Evolutionary conservation across 2,329 filamentous ascomycete species (phyloP).

Genomic region (Eurotiales sp.): DNA sequence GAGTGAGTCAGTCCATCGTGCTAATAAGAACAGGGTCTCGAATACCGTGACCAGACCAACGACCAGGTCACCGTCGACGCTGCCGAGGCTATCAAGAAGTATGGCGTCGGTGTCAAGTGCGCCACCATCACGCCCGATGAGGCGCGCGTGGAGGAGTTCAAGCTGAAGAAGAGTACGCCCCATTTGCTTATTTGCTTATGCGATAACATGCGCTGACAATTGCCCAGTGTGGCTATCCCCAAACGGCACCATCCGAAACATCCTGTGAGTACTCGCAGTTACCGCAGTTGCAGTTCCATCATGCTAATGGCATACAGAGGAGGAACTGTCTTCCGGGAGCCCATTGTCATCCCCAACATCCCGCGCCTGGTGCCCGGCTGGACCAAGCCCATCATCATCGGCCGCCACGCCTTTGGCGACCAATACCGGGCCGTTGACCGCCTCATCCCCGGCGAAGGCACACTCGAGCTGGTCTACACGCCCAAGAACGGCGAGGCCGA

Average conservation of each 20-base stretch:
- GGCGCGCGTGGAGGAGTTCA: slow-evolving; percentile 93
- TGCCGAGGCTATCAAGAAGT: slow-evolving; percentile 97
- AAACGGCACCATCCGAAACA: slow-evolving; percentile 78
- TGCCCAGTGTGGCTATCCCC: slow-evolving; percentile 89
- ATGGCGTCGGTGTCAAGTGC: slow-evolving; percentile 98
- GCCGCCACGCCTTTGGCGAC: slow-evolving; percentile 96
- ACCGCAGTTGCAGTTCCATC: too few species aligned
- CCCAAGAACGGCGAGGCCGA: slow-evolving; percentile 74
- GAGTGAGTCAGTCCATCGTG: background rate
- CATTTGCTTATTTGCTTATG: slow-evolving; percentile 14
- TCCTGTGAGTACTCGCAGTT: slow-evolving; percentile 47
- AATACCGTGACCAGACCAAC: slow-evolving; percentile 93
- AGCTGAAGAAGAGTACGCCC: slow-evolving; percentile 90
- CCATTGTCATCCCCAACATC: slow-evolving; percentile 91
- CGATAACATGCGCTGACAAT: slow-evolving; percentile 14
- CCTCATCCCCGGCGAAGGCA: slow-evolving; percentile 77
- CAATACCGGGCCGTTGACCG: slow-evolving; percentile 96
- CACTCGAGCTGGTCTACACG: slow-evolving; percentile 91
- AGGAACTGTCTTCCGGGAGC: slow-evolving; percentile 97
- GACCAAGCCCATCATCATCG: slow-evolving; percentile 99
- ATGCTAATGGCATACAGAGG: slow-evolving; percentile 47
- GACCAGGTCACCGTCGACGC: slow-evolving; percentile 94
- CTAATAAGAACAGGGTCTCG: slow-evolving; percentile 57
- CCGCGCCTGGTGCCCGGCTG: slow-evolving; percentile 93
- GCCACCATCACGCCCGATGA: slow-evolving; percentile 99